Evolutionary conservation across 1,284 basidiomycete genomes (phyloP), one percentile per base, ranked within the genome.

Genomic region (Ceratobasidium sp.): DNA sequence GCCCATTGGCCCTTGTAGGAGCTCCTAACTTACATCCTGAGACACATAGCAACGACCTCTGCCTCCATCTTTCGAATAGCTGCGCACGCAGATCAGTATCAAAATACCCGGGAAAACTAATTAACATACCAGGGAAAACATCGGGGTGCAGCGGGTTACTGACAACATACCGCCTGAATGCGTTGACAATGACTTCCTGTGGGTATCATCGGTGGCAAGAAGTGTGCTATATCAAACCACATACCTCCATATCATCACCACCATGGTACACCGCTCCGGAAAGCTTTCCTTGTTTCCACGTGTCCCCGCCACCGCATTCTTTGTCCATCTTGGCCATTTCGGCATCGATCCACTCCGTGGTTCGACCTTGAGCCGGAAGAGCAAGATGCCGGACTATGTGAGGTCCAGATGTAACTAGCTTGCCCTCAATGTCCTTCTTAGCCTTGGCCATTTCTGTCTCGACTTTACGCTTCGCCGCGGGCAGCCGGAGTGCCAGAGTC

Each of bases 21-120:
- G 42, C 44, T 60, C 56, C 56, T 33, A 42, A 75, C 78, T 73
- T 72, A 82, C 80, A 96, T 83, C 69, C 85, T 83, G 53, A 98
- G 82, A 72, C 90, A 91, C 91, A 98, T 98, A n/a, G 90, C 82
- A 49, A 99, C 93, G 52, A 98, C 86, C 77, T 98, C 95, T 7
- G 95, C 90, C 76, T 99, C 96, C 96, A 99, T 99, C 80, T 97
- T 95, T 58, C 96, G 84, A 4, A 98, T 82, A 0, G 91, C 90
- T 75, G 60, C 11, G 71, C 21, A 13, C 23, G 60, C 21, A 6
- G 9, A 23, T 54, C n/a, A 60, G 42, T 16, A 56, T 23, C 9
- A 50, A 47, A 13, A 50, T 27, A 47, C 27, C 14, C 3, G 21
- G 33, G 19, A 30, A 56, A 21, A 23, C 30, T 9, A 14, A 5